phyloP scores from a whole-genome alignment of 2,329 filamentous ascomycete genomes.

The Plectosphaerella cucumerina region DNA sequence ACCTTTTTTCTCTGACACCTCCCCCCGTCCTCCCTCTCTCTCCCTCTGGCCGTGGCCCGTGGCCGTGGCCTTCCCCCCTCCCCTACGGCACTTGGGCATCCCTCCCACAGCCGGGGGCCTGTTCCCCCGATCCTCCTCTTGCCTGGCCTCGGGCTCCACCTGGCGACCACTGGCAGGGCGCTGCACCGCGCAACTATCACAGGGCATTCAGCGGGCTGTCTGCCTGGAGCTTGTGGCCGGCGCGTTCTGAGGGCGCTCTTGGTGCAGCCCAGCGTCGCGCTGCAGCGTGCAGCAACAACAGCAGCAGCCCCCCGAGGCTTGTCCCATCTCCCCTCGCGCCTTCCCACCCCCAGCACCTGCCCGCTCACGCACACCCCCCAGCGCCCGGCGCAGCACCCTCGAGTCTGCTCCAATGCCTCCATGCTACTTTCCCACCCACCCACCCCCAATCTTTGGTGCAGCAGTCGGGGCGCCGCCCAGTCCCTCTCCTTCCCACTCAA shows the following conservation, averaged over 20 bases:
- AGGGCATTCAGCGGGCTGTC: too few relatives aligned
- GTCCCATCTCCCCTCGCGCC: neutral
- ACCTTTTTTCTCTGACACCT: slow-evolving; percentile 7
- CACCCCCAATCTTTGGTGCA: slow-evolving; percentile 1
- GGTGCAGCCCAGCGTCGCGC: neutral
- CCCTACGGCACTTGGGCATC: neutral
- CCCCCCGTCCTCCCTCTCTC: neutral
- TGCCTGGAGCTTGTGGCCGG: too few relatives aligned
- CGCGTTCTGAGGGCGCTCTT: neutral
- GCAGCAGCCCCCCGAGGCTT: neutral
- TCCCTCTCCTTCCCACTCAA: neutral
- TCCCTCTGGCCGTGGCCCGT: neutral
- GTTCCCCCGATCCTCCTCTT: neutral
- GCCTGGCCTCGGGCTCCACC: neutral
- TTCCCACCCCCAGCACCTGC: neutral
- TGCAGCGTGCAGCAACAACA: neutral
- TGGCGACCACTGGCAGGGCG: too few relatives aligned
- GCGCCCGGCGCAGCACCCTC: slow-evolving; percentile 1
- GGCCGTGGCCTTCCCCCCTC: neutral
- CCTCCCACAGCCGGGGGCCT: too few relatives aligned
- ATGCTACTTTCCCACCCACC: neutral
- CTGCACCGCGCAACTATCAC: too few relatives aligned
- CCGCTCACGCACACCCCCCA: slow-evolving; percentile 3
- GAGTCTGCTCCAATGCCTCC: neutral
- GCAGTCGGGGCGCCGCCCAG: neutral